Conservation (phyloP, 2,329 filamentous ascomycete species). For the Macrophomina phaseolina region DNA sequence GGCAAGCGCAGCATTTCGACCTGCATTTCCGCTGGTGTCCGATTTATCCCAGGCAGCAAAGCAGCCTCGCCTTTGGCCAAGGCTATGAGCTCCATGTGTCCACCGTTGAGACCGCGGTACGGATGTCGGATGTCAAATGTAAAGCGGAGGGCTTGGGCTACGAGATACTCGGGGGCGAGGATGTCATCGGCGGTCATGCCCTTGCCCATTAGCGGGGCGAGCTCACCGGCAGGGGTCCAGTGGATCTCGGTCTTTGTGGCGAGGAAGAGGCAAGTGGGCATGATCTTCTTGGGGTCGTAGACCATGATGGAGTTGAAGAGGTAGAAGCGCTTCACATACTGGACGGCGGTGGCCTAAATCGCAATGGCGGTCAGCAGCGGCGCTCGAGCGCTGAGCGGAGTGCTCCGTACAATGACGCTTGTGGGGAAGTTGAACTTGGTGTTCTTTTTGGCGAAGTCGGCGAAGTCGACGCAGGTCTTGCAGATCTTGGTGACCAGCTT, state of each 20-base stretch:
- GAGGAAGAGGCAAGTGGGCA: constrained; percentile 90
- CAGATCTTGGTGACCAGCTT: constrained; percentile 82
- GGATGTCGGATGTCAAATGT: constrained; percentile 93
- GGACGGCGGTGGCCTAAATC: constrained; percentile 72
- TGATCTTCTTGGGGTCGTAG: constrained; percentile 87
- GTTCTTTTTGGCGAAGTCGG: constrained; percentile 25
- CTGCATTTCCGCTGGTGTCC: constrained; percentile 36
- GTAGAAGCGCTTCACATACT: constrained; percentile 94
- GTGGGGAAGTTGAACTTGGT: constrained; percentile 21
- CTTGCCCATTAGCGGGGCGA: constrained; percentile 70
- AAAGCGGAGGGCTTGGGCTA: constrained; percentile 91
- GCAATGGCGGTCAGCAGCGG: constrained; percentile 40
- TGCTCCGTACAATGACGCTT: constrained; percentile 19
- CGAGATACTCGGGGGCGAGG: constrained; percentile 86
- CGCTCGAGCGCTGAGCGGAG: neutral
- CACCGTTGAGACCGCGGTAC: constrained; percentile 84
- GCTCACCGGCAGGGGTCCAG: constrained; percentile 70
- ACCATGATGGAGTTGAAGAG: constrained; percentile 95
- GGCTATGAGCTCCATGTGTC: constrained; percentile 79
- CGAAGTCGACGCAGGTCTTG: constrained; percentile 60
- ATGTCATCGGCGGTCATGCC: constrained; percentile 75
- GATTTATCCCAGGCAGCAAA: constrained; percentile 32
- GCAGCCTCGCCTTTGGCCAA: constrained; percentile 66
- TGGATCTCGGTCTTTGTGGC: constrained; percentile 90
- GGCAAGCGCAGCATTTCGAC: constrained; percentile 39